Percentiles rank a stretch among this genome's conserved stretches.
Evolutionary conservation across 495 filamentous ascomycete species (phyloP).

Genomic region (Zalerion maritima): DNA sequence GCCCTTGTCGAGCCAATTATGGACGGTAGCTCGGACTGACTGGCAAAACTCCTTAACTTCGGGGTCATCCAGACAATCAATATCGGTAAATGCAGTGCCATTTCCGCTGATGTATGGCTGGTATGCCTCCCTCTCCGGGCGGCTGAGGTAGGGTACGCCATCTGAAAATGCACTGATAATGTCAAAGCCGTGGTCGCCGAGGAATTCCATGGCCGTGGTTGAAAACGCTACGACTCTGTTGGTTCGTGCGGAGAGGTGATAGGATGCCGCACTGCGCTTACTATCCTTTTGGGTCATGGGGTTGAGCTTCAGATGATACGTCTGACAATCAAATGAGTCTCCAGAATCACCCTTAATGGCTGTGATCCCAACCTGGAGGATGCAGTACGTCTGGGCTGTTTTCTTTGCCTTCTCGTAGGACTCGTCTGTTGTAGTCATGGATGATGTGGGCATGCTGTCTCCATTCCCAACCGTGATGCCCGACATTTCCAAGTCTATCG

Average conservation of each 20-base stretch:
- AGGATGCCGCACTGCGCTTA: constrained; percentile 6
- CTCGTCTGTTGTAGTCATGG: constrained; percentile 43
- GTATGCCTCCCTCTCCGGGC: constrained; percentile 36
- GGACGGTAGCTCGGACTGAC: constrained; percentile 31
- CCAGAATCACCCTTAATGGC: constrained; percentile 39
- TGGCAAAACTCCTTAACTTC: constrained; percentile 42
- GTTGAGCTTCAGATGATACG: background rate
- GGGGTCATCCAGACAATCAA: constrained; percentile 39
- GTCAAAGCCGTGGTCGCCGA: constrained; percentile 46
- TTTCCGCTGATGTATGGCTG: constrained; percentile 18
- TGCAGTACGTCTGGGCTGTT: constrained; percentile 54
- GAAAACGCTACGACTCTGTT: constrained; percentile 25
- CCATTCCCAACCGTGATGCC: constrained; percentile 34
- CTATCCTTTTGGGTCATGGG: constrained; percentile 9
- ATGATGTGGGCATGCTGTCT: constrained; percentile 2
- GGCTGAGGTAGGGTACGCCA: constrained; percentile 58
- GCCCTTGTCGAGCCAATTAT: constrained; percentile 28
- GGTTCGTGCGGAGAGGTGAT: constrained; percentile 11
- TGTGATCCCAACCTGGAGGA: constrained; percentile 66
- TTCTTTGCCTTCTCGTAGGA: constrained; percentile 49
- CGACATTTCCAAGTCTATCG: constrained; percentile 65
- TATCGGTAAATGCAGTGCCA: constrained; percentile 25
- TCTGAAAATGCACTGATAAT: constrained; percentile 39
- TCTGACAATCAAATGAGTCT: constrained; percentile 16
- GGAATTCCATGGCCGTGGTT: constrained; percentile 43